Conservation (phyloP, 2,329 filamentous ascomycete genomes). For the Reticulascus tulasneorum region DNA sequence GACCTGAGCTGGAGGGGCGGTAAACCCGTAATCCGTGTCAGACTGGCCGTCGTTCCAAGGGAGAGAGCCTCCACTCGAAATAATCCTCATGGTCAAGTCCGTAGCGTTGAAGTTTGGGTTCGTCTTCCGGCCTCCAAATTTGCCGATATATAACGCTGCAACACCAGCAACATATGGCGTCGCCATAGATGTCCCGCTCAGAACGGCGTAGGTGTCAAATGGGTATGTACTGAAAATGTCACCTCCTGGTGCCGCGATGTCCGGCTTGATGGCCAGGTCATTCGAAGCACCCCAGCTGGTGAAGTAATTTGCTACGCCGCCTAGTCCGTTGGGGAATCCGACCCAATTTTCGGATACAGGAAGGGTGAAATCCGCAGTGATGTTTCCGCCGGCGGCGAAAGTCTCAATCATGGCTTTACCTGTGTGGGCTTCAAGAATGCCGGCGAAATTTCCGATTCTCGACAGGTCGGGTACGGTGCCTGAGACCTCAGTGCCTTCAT, state of each 20-base stretch:
- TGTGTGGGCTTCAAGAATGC: slow-evolving; percentile 23
- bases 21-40: slow-evolving; percentile 11
- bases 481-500: slow-evolving; percentile 10
- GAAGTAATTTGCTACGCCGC: slow-evolving; percentile 34
- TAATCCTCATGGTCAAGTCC: slow-evolving; percentile 23
- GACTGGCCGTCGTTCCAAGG: slow-evolving; percentile 22
- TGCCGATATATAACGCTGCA: slow-evolving; percentile 5
- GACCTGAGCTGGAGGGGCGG: slow-evolving; percentile 30
- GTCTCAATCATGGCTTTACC: slow-evolving; percentile 22
- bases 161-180: slow-evolving; percentile 2
- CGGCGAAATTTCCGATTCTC: slow-evolving; percentile 10
- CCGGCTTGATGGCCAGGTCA: slow-evolving; percentile 5
- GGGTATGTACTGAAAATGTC: slow-evolving; percentile 6
- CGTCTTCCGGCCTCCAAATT: slow-evolving; percentile 23
- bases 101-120: slow-evolving; percentile 26
- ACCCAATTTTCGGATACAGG: slow-evolving; percentile 7
- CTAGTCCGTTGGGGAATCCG: slow-evolving; percentile 16
- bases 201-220: neutral
- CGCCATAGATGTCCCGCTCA: slow-evolving; percentile 4
- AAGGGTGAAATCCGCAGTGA: slow-evolving; percentile 28
- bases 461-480: slow-evolving; percentile 3
- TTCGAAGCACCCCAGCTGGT: slow-evolving; percentile 34
- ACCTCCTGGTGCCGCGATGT: slow-evolving; percentile 2
- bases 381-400: slow-evolving; percentile 36
- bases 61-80: slow-evolving; percentile 23